Conservation (phyloP, 805 yeast genomes). For the Candida vartiovaarae region DNA sequence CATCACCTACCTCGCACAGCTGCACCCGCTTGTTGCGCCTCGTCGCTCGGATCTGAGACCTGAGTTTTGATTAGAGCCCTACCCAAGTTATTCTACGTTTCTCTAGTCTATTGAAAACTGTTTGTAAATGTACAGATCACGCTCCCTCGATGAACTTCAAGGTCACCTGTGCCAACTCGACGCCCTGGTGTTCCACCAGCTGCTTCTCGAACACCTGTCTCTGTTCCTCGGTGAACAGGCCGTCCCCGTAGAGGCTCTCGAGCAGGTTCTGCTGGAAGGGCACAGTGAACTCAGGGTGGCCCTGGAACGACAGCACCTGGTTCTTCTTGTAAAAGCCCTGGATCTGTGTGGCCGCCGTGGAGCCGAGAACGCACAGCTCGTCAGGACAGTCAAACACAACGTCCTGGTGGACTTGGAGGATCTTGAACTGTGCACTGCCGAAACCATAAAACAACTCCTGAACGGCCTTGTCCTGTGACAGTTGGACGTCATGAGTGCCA, state of each 20-base stretch:
- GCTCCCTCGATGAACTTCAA: conserved; percentile 10
- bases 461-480: conserved; percentile 35
- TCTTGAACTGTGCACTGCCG: conserved; percentile 23
- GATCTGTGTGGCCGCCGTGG: conserved; percentile 44
- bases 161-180: conserved; percentile 7
- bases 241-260: conserved; percentile 11
- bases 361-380: conserved; percentile 40
- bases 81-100: background rate
- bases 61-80: conserved; percentile 34
- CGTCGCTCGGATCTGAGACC: conserved; percentile 87
- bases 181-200: conserved; percentile 6
- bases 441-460: conserved; percentile 15
- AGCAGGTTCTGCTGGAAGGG: conserved; percentile 43
- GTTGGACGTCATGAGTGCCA: conserved; percentile 45
- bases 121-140: background rate
- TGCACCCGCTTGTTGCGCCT: conserved; percentile 89
- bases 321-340: conserved; percentile 61
- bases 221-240: conserved; percentile 3
- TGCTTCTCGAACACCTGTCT: background rate
- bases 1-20: conserved; percentile 74
- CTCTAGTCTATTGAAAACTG: background rate
- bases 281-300: conserved; percentile 81
- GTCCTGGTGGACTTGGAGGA: conserved; percentile 57
- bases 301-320: conserved; percentile 66
- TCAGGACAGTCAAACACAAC: conserved; percentile 38